Conservation (phyloP, 306 rosid genomes). For the Cotoneaster glaucophyllus region DNA sequence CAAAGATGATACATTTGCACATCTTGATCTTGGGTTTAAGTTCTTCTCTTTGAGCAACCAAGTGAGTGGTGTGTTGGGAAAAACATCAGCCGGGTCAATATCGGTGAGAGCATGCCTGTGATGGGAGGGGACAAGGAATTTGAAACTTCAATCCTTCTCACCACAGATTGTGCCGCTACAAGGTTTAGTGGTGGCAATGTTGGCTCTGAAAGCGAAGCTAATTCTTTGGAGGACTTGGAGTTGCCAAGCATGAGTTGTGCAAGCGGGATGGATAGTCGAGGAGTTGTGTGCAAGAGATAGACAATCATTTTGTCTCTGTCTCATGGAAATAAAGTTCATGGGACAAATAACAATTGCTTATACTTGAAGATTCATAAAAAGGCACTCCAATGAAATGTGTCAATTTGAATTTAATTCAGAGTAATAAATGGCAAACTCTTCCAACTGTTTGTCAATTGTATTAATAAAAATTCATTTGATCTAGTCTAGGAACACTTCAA, state of each 20-base stretch:
- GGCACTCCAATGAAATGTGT: background rate
- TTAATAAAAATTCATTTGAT: too few species aligned
- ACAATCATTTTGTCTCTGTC: background rate
- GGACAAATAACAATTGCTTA: background rate
- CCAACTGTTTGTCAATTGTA: background rate
- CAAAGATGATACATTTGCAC: conserved; percentile 48
- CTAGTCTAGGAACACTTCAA: too few species aligned
- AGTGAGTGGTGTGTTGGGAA: conserved; percentile 59
- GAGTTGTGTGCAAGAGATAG: conserved; percentile 46
- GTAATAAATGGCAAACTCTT: background rate
- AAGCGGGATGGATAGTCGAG: conserved; percentile 35
- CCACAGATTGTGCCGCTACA: conserved; percentile 48
- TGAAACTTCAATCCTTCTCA: conserved; percentile 33
- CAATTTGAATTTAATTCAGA: background rate
- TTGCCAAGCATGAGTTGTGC: conserved; percentile 34
- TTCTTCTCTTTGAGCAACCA: conserved; percentile 36
- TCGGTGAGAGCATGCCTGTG: conserved; percentile 46
- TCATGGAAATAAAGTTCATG: background rate
- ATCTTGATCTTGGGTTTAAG: conserved; percentile 59
- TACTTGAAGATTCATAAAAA: background rate
- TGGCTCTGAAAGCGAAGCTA: background rate
- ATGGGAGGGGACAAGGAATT: conserved; percentile 50
- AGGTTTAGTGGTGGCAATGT: conserved; percentile 16
- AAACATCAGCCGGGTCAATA: conserved; percentile 44
- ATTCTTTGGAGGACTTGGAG: conserved; percentile 11